Base-by-base conservation (phyloP, 768 basidiomycete genomes). In the Russula olivacea region DNA sequence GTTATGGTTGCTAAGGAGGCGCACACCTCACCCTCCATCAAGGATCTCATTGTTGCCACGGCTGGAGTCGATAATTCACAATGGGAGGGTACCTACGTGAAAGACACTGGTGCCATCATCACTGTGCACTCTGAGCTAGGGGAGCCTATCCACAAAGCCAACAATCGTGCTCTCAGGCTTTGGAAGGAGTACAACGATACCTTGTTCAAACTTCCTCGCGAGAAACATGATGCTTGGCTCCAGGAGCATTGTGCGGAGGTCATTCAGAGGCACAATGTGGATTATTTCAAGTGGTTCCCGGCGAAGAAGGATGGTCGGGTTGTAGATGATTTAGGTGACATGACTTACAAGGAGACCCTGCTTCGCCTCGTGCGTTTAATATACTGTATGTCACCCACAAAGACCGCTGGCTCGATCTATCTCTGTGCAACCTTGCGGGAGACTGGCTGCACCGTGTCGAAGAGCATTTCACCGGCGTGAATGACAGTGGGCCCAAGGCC, bases 1-100 rank as follows among this genome's bases (percentile, higher is more conserved):
- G 93, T 98, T 72, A 98, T 99, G 96, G 93, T 98, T 36, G 96
- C 97, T 55, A 94, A 93, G 76, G 97, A 99, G 75, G 93, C 96
- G 4, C 96, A 98, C 74, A 98, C 97, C 0, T 90, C 87, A 69
- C 81, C 91, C 2, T 87, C 88, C 8, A 94, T 99, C 74, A 99
- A 98, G 80, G 91, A 98, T 74, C 81, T 99, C 65, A 98, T 99
- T 66, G 88, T 98, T 61, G 90, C 88, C 50, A 94, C 96, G 2
- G 71, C 88, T n/a, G 97, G 97, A 75, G 94, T 98, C 43, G 82
- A 84, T 36, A 94, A 98, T 71, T 82, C 78, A 55, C 79, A 88
- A 60, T 98, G 95, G 93, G 96, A 98, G 73, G 91, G 89, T 38
- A 98, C 97, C 0, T 98, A 98, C 73, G 76, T 81, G 66, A 93